Evolutionary conservation across 2,329 filamentous ascomycete species (phyloP).

Genomic region (Alternaria triticina): DNA sequence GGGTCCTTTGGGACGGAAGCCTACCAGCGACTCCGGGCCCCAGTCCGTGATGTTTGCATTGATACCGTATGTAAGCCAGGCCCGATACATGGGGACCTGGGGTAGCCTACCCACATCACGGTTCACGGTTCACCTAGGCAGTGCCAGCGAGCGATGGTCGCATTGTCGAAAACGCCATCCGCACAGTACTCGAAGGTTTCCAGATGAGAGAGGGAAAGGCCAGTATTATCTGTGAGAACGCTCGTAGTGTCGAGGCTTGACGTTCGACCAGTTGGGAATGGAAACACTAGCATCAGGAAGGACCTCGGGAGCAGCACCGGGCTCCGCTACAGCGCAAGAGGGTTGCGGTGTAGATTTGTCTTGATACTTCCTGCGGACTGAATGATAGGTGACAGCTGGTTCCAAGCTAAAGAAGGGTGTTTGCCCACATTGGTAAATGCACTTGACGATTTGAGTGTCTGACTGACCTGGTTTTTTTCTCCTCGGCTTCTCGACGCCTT

Average conservation of each 20-base stretch:
- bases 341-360: neutral
- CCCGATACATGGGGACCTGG: neutral
- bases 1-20: neutral
- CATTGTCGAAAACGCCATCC: neutral
- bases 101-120: neutral
- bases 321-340: neutral
- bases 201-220: neutral
- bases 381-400: neutral
- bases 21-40: neutral
- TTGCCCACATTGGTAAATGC: neutral
- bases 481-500: neutral
- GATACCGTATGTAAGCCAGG: neutral
- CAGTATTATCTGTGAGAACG: neutral
- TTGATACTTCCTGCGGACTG: neutral
- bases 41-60: neutral
- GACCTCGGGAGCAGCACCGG: neutral
- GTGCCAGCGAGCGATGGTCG: neutral
- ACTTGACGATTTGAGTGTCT: neutral
- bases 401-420: neutral
- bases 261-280: neutral
- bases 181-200: neutral
- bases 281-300: neutral
- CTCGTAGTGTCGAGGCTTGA: neutral
- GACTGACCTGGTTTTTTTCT: neutral
- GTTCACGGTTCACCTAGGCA: neutral